These are phyloP conservation scores for Quercus tomentella DNA, from an alignment of 331 rosid genomes.

Conservation along the genomic window DNA sequence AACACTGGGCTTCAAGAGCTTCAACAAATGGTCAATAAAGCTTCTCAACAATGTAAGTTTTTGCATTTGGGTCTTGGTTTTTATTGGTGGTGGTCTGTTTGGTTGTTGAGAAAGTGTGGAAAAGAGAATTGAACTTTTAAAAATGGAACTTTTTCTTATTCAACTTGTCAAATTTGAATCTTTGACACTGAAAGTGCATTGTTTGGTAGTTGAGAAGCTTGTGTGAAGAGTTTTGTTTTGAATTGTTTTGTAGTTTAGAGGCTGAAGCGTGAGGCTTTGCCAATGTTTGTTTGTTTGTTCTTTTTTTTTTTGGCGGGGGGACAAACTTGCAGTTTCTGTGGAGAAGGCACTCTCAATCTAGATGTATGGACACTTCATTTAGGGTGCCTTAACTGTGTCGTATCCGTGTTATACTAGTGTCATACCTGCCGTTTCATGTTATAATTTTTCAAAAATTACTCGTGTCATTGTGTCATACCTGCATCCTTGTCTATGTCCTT, in stretches of 20 bases:
- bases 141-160: neutral
- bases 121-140: neutral
- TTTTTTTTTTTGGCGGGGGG: neutral
- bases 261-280: neutral
- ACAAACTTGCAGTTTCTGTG: constrained; percentile 59
- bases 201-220: neutral
- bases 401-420: rapidly evolving
- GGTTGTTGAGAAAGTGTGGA: neutral
- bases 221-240: neutral
- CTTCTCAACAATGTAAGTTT: constrained; percentile 57
- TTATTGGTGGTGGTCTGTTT: neutral
- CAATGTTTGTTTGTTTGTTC: neutral
- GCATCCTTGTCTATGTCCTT: neutral
- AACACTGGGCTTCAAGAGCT: constrained; percentile 68
- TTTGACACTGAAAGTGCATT: neutral
- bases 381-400: rapidly evolving
- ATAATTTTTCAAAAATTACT: too few relatives aligned
- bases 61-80: neutral
- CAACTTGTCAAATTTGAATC: neutral
- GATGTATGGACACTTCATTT: too few relatives aligned
- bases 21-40: constrained; percentile 67
- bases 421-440: too few relatives aligned
- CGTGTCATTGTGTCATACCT: too few relatives aligned
- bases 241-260: neutral
- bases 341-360: constrained; percentile 73